Conservation (phyloP, 805 yeast genomes). For the Blastobotrys parvus region DNA sequence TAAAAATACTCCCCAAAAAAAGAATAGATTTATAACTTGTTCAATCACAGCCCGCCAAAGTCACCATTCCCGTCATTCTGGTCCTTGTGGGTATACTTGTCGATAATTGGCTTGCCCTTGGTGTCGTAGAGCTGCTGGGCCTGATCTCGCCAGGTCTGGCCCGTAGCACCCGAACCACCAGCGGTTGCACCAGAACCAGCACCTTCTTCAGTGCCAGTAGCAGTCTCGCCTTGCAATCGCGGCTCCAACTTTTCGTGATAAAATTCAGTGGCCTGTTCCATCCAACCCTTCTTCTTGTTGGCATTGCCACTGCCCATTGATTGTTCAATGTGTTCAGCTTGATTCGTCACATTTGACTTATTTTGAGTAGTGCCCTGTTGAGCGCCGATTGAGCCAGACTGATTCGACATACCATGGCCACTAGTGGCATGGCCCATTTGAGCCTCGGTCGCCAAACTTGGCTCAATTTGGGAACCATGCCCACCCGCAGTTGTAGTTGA, state of each 20-base stretch:
- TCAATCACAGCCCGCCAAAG: background rate
- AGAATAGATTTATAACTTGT: background rate
- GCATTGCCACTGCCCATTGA: background rate
- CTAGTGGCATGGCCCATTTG: too few species aligned
- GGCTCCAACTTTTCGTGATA: background rate
- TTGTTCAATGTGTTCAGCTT: too few species aligned
- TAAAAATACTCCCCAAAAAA: background rate
- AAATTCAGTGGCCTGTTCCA: background rate
- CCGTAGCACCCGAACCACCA: background rate
- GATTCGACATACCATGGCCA: background rate
- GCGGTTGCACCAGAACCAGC: background rate
- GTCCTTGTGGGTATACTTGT: background rate
- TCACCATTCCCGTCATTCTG: background rate
- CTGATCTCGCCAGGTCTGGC: background rate
- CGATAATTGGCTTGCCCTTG: background rate
- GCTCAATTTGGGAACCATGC: too few species aligned
- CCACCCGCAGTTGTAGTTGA: too few species aligned
- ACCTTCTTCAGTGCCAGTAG: background rate
- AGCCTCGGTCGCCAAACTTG: too few species aligned
- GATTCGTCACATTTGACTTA: too few species aligned
- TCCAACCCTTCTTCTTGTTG: background rate
- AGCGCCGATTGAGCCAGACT: background rate
- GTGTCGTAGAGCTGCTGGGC: background rate
- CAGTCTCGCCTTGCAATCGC: background rate
- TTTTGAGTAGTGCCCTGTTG: too few species aligned